A percentile compares a stretch with the other conserved stretches of the same genome.
These are phyloP conservation scores for Pholiota conissans DNA, from an alignment of 768 basidiomycete genomes.

Conservation along the genomic window DNA sequence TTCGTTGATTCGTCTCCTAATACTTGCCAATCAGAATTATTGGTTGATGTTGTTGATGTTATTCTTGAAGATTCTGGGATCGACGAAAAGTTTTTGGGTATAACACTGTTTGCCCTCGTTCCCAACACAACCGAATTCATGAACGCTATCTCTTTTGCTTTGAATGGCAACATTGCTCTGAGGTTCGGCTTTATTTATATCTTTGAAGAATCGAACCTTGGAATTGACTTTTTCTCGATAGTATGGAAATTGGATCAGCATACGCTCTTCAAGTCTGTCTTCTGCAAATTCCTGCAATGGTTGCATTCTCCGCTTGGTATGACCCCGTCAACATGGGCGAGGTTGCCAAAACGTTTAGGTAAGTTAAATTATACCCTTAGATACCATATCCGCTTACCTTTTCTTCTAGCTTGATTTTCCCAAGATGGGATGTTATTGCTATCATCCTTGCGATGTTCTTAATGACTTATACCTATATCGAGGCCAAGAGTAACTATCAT, in stretches of 20 bases:
- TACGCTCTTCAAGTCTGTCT: constrained; percentile 98
- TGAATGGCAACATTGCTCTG: constrained; percentile 95
- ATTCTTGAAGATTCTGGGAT: constrained; percentile 89
- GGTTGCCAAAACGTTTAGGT: constrained; percentile 84
- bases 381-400: constrained; percentile 2
- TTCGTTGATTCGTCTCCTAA: neutral
- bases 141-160: constrained; percentile 97
- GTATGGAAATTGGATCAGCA: constrained; percentile 99
- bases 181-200: constrained; percentile 55
- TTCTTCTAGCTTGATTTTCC: constrained; percentile 82
- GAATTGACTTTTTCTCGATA: constrained; percentile 28
- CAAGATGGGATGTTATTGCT: constrained; percentile 95
- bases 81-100: constrained; percentile 95
- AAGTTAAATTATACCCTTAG: neutral
- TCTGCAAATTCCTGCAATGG: constrained; percentile 97
- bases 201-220: neutral
- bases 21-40: constrained; percentile 61
- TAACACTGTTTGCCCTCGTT: constrained; percentile 95
- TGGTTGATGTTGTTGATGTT: constrained; percentile 94
- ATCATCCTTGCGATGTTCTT: constrained; percentile 96
- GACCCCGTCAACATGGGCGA: constrained; percentile 84
- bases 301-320: constrained; percentile 97
- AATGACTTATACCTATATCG: constrained; percentile 98
- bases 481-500: constrained; percentile 98
- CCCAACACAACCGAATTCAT: constrained; percentile 99